Percentiles rank a stretch among this genome's conserved stretches.
These are phyloP conservation scores for Chlamydomonas sphaeroides DNA, from an alignment of 139 green algal genomes.

Conservation along the genomic window DNA sequence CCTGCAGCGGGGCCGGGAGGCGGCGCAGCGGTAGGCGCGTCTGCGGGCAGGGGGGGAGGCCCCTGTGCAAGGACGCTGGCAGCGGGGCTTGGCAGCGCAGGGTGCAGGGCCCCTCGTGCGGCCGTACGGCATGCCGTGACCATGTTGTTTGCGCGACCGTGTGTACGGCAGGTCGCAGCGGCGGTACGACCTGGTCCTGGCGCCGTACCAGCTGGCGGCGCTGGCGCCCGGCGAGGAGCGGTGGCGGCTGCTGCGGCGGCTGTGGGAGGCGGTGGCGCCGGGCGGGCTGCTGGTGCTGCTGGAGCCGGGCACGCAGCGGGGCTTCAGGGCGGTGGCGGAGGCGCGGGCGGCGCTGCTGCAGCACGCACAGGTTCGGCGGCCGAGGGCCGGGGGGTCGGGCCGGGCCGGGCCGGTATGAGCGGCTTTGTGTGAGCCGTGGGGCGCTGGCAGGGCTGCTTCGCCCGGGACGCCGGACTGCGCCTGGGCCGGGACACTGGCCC, in stretches of 20 bases:
- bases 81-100: no score
- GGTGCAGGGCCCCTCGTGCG: no score
- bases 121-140: no score
- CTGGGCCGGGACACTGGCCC: background rate
- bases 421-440: background rate
- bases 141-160: no score
- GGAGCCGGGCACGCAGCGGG: slow-evolving; percentile 81
- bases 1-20: slow-evolving; percentile 50
- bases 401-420: background rate
- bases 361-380: slow-evolving; percentile 18
- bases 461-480: no score
- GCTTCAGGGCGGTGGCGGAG: slow-evolving; percentile 60
- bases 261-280: slow-evolving; percentile 44
- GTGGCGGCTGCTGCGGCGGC: slow-evolving; percentile 24
- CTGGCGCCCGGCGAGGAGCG: background rate
- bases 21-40: background rate
- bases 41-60: no score
- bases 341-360: slow-evolving; percentile 57
- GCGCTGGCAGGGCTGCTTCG: background rate
- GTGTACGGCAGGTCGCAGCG: background rate
- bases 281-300: slow-evolving; percentile 76
- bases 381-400: background rate
- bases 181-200: slow-evolving; percentile 38
- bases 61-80: no score
- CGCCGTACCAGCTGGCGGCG: slow-evolving; percentile 3